phyloP scores from a whole-genome alignment of 2,329 filamentous ascomycete genomes.

The Monascus ruber region DNA sequence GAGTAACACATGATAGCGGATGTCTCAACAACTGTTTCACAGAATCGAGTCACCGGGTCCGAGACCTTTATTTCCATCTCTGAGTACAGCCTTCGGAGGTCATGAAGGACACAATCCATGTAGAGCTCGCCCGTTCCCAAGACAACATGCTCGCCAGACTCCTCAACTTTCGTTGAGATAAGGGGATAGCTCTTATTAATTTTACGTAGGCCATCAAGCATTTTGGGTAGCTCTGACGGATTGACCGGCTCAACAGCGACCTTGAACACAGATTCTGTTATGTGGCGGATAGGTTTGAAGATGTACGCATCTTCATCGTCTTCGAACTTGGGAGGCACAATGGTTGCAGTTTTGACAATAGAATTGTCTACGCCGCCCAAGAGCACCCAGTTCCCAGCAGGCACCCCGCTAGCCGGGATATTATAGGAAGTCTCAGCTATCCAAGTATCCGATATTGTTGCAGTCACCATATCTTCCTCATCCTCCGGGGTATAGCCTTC shows the following conservation, averaged over 20 bases:
- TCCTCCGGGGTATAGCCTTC: conserved; percentile 95
- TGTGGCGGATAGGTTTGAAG: conserved; percentile 84
- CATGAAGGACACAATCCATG: conserved; percentile 97
- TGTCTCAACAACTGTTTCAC: conserved; percentile 94
- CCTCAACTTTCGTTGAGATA: conserved; percentile 92
- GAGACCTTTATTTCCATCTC: conserved; percentile 99
- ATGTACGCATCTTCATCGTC: conserved; percentile 90
- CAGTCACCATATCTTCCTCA: conserved; percentile 90
- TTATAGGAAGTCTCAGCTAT: conserved; percentile 91
- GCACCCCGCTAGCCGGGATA: conserved; percentile 79
- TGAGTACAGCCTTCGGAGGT: conserved; percentile 82
- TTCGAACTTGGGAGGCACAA: conserved; percentile 68
- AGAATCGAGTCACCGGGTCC: conserved; percentile 93
- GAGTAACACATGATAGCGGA: conserved; percentile 97
- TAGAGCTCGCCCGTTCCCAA: conserved; percentile 96
- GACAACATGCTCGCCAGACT: conserved; percentile 91
- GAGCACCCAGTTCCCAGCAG: conserved; percentile 88
- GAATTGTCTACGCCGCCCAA: conserved; percentile 91
- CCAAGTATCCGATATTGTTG: conserved; percentile 74
- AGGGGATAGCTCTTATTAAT: conserved; percentile 97
- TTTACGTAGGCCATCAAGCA: conserved; percentile 91
- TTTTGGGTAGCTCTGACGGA: conserved; percentile 93
- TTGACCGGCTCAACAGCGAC: conserved; percentile 97
- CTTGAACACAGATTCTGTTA: conserved; percentile 96
- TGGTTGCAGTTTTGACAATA: conserved; percentile 92